Evolutionary conservation across 164 flowering plant genomes (phyloP).

Genomic region (Vitis cinerea): DNA sequence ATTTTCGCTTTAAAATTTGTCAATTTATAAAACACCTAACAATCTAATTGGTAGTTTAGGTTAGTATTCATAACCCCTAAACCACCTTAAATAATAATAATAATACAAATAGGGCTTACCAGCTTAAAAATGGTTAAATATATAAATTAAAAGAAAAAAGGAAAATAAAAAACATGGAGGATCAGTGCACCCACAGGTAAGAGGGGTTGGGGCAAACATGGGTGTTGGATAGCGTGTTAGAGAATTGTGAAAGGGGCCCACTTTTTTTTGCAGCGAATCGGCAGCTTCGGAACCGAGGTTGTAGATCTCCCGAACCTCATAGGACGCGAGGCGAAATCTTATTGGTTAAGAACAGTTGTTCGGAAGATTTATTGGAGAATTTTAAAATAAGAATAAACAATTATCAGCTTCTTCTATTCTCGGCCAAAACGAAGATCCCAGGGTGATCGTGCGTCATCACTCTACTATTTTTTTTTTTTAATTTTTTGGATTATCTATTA

Average conservation of each 20-base stretch:
- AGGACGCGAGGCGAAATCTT: not conserved
- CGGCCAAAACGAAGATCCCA: slow-evolving; percentile 11
- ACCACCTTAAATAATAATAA: no score
- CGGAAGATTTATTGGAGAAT: not conserved
- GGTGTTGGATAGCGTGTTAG: slow-evolving; percentile 6
- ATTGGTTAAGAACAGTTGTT: slow-evolving; percentile 2
- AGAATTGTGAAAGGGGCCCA: not conserved
- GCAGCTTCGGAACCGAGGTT: slow-evolving; percentile 1
- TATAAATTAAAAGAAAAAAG: no score
- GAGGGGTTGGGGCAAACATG: not conserved
- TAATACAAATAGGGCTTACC: no score
- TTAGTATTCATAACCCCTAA: no score
- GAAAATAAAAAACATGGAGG: no score
- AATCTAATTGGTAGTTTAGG: no score
- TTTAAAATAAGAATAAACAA: not conserved
- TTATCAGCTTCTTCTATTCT: not conserved
- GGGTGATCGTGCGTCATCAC: not conserved
- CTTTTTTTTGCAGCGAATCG: not conserved
- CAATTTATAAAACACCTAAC: no score
- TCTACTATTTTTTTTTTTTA: not conserved
- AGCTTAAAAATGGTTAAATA: no score
- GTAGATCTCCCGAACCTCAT: slow-evolving; percentile 11
- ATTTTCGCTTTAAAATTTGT: no score
- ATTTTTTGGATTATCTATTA: not conserved
- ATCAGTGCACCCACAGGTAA: no score